A percentile compares a stretch with the other conserved stretches of the same genome.
Evolutionary conservation across 2,329 filamentous ascomycete species (phyloP).

Genomic region (Colletotrichum tofieldiae): DNA sequence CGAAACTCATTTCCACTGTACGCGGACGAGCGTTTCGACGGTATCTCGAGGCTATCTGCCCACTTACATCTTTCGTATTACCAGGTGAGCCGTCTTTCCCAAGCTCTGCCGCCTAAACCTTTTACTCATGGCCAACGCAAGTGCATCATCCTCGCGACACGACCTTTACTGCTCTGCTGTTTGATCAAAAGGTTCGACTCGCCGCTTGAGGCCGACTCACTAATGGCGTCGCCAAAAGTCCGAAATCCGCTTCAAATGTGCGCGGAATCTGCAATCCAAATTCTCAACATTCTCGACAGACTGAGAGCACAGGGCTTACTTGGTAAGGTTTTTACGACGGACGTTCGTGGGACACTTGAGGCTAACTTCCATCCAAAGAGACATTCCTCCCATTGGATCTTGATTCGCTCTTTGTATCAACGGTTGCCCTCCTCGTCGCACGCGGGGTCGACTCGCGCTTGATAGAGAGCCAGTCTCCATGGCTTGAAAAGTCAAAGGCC

Average conservation of each 20-base stretch:
- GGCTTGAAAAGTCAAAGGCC: conserved; percentile 59
- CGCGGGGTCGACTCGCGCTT: conserved; percentile 54
- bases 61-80: conserved; percentile 54
- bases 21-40: conserved; percentile 51
- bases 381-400: conserved; percentile 63
- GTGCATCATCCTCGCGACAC: conserved; percentile 53
- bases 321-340: conserved; percentile 52
- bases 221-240: conserved; percentile 56
- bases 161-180: conserved; percentile 52
- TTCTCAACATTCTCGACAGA: conserved; percentile 57
- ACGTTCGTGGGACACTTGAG: too few species aligned
- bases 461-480: conserved; percentile 54
- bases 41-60: conserved; percentile 51
- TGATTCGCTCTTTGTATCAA: conserved; percentile 61
- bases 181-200: conserved; percentile 52
- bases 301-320: conserved; percentile 63
- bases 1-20: conserved; percentile 50
- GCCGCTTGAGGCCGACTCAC: conserved; percentile 45
- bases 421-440: conserved; percentile 58
- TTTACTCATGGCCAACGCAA: conserved; percentile 15
- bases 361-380: conserved; percentile 48
- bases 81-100: conserved; percentile 46
- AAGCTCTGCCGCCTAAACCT: too few species aligned
- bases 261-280: conserved; percentile 53
- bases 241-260: conserved; percentile 54